Conservation (phyloP, 148 eudicot species). For the Nepenthes gracilis region DNA sequence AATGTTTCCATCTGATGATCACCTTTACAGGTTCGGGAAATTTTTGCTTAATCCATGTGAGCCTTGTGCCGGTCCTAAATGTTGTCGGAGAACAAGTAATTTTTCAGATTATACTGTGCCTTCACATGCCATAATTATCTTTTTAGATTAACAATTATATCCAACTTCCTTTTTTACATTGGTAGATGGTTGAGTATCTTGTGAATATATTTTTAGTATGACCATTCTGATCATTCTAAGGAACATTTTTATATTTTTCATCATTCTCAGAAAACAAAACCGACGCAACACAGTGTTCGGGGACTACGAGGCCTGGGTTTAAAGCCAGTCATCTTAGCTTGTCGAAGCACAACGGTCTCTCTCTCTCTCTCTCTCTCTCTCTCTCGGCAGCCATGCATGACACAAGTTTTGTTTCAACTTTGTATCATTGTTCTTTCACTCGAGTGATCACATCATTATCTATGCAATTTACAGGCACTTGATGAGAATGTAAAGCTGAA, state of each 20-base stretch:
- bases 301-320: conserved; percentile 88
- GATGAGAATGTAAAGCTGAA: conserved; percentile 69
- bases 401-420: neutral
- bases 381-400: too few relatives aligned
- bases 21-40: conserved; percentile 55
- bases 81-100: conserved; percentile 97
- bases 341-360: conserved; percentile 78
- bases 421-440: neutral
- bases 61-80: conserved; percentile 84
- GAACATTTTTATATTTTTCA: conserved; percentile 10
- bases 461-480: conserved; percentile 43
- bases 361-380: neutral
- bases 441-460: neutral
- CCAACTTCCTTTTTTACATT: too few relatives aligned
- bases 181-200: neutral
- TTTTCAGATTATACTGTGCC: conserved; percentile 1
- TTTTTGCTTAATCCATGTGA: conserved; percentile 92
- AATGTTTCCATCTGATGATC: neutral
- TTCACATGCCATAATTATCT: neutral
- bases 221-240: conserved; percentile 1
- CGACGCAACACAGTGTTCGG: conserved; percentile 93
- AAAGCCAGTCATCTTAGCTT: conserved; percentile 76
- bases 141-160: neutral
- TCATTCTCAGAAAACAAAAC: conserved; percentile 79
- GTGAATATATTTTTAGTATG: neutral